phyloP scores from a whole-genome alignment of 495 filamentous ascomycete species.

The Penicillium pulvis region DNA sequence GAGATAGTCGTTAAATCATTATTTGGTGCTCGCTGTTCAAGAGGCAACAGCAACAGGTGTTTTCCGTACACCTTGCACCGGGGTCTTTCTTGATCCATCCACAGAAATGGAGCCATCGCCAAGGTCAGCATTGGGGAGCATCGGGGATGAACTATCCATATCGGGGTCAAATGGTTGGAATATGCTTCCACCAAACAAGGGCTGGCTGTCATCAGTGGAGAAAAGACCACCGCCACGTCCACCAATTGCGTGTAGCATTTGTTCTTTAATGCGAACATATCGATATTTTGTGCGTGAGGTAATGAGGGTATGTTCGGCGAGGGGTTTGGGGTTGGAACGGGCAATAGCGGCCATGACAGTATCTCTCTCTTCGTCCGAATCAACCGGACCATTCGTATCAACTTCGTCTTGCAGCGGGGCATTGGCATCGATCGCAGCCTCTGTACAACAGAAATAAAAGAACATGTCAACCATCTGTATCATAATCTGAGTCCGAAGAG shows the following conservation, averaged over 20 bases:
- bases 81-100: conserved; percentile 24
- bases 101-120: conserved; percentile 20
- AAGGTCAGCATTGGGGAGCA: conserved; percentile 22
- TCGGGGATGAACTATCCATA: conserved; percentile 23
- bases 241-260: conserved; percentile 74
- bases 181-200: conserved; percentile 32
- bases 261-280: conserved; percentile 84
- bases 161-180: conserved; percentile 36
- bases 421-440: conserved; percentile 91
- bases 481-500: not conserved
- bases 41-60: conserved; percentile 20
- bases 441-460: conserved; percentile 41
- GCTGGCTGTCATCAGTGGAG: conserved; percentile 40
- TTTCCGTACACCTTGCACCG: conserved; percentile 31
- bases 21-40: conserved; percentile 3
- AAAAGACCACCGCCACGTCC: conserved; percentile 50
- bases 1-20: conserved; percentile 23
- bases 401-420: conserved; percentile 85
- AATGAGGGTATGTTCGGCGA: conserved; percentile 65
- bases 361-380: conserved; percentile 91
- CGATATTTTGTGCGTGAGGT: conserved; percentile 75
- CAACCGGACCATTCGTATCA: conserved; percentile 74
- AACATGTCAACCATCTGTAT: conserved; percentile 12
- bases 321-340: conserved; percentile 71
- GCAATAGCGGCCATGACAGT: conserved; percentile 82